Evolutionary conservation across 2,329 filamentous ascomycete genomes (phyloP).

Genomic region (Aspergillus ochraceus): DNA sequence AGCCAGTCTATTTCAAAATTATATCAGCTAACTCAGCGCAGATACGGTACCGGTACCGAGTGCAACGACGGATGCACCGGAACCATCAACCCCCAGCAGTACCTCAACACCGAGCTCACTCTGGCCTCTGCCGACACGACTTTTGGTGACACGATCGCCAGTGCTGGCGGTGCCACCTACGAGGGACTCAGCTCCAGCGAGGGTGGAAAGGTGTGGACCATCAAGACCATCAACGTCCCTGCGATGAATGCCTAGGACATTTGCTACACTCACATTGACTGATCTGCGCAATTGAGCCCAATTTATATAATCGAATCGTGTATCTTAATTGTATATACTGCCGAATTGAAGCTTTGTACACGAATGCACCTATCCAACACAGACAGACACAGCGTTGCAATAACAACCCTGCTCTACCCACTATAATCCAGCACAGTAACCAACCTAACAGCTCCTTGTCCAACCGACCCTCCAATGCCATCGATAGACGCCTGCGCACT

Average conservation of each 20-base stretch:
- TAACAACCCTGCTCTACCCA: background rate
- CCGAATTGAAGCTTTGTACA: constrained; percentile 3
- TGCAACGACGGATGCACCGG: constrained; percentile 40
- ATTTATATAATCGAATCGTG: background rate
- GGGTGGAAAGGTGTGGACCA: constrained; percentile 40
- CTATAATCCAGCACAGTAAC: constrained; percentile 30
- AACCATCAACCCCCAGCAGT: constrained; percentile 41
- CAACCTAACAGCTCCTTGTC: constrained; percentile 31
- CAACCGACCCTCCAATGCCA: constrained; percentile 37
- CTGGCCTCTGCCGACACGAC: constrained; percentile 30
- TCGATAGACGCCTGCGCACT: constrained; percentile 23
- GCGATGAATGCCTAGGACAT: constrained; percentile 25
- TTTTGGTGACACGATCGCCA: constrained; percentile 26
- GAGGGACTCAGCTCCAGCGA: constrained; percentile 33
- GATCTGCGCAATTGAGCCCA: background rate
- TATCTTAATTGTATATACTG: background rate
- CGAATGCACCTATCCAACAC: background rate
- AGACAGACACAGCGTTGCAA: constrained; percentile 4
- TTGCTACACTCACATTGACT: background rate
- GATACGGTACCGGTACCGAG: constrained; percentile 44
- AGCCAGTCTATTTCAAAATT: background rate
- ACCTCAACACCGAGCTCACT: constrained; percentile 43
- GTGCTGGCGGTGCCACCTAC: constrained; percentile 35
- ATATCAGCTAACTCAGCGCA: background rate
- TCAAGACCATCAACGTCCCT: constrained; percentile 37